Conservation (phyloP, 768 basidiomycete genomes). For the Hypsizygus marmoreus region DNA sequence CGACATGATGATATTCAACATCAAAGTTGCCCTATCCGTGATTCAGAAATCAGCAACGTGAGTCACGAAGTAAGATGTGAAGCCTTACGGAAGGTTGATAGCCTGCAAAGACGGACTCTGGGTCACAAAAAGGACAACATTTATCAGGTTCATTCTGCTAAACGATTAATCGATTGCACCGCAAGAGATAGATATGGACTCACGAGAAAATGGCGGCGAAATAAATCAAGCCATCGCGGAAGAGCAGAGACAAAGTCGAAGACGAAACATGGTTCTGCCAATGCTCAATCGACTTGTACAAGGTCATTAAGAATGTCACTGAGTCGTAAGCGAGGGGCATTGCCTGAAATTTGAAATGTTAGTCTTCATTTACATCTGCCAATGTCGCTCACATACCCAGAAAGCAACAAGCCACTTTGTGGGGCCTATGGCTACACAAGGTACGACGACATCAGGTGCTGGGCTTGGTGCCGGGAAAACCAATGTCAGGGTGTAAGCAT, state of each 20-base stretch:
- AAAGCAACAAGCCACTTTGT: slow-evolving; percentile 22
- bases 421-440: slow-evolving; percentile 24
- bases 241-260: slow-evolving; percentile 5
- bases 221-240: slow-evolving; percentile 25
- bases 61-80: not conserved
- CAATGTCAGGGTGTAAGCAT: slow-evolving; percentile 18
- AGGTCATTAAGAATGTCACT: slow-evolving; percentile 15
- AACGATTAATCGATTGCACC: not conserved
- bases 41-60: not conserved
- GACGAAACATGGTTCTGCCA: slow-evolving; percentile 7
- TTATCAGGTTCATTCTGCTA: slow-evolving; percentile 21
- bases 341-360: too few relatives aligned
- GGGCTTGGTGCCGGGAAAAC: slow-evolving; percentile 13
- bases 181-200: not conserved
- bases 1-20: slow-evolving; percentile 25
- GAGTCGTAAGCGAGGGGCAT: slow-evolving; percentile 17
- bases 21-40: slow-evolving; percentile 19
- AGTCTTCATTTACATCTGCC: not conserved
- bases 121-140: slow-evolving; percentile 23
- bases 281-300: slow-evolving; percentile 7
- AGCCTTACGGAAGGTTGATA: slow-evolving; percentile 23
- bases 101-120: slow-evolving; percentile 14
- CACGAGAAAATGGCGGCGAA: slow-evolving; percentile 26
- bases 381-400: slow-evolving; percentile 21
- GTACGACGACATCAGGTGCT: slow-evolving; percentile 15